Percentiles rank a stretch among this genome's conserved stretches.
Evolutionary conservation across 2,329 filamentous ascomycete genomes (phyloP).

Genomic region (Xylaria polymorpha): DNA sequence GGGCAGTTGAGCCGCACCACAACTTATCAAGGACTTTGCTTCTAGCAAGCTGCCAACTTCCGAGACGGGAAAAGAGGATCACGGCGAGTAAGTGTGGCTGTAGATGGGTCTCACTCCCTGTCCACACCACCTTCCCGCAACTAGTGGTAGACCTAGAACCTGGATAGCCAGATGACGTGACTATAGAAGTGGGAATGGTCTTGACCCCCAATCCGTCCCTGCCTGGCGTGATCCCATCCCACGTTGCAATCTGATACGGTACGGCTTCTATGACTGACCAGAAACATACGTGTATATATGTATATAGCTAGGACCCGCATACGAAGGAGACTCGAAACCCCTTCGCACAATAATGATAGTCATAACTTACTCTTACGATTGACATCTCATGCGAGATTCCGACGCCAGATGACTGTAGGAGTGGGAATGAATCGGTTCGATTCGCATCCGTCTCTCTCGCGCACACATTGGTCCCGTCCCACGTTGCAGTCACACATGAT

Average conservation of each 20-base stretch:
- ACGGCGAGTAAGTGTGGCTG: not conserved
- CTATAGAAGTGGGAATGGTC: no score
- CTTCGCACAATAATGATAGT: no score
- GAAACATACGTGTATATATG: no score
- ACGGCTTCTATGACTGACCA: no score
- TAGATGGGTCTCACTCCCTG: not conserved
- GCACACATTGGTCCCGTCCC: not conserved
- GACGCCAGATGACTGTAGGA: not conserved
- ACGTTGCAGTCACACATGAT: not conserved
- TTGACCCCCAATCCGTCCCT: no score
- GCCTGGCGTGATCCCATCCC: no score
- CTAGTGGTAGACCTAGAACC: not conserved
- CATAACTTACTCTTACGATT: no score
- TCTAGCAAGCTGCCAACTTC: not conserved
- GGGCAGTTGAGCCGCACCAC: constrained; percentile 7
- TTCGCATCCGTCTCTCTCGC: not conserved
- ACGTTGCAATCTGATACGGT: no score
- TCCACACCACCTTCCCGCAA: not conserved
- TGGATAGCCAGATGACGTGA: not conserved
- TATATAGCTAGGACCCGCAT: no score
- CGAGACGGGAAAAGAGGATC: not conserved
- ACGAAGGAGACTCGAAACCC: no score
- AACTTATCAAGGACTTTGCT: not conserved
- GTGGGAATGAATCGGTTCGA: not conserved
- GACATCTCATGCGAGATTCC: not conserved